These are phyloP conservation scores for Phalaenopsis aphrodite DNA, from an alignment of 106 monocot species.

Conservation along the genomic window DNA sequence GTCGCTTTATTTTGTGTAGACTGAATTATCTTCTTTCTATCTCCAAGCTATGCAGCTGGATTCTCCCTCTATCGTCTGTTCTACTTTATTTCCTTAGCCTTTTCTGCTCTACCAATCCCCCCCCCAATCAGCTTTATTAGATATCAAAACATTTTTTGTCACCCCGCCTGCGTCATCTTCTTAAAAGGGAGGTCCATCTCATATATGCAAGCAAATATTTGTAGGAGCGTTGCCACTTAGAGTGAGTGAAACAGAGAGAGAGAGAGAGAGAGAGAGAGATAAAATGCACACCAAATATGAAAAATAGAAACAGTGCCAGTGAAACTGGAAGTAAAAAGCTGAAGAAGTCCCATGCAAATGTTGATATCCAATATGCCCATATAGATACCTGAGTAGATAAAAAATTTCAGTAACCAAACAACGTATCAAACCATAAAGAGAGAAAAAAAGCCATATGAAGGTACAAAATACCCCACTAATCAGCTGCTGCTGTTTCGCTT, in stretches of 20 bases:
- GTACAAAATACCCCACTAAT: conserved; percentile 74
- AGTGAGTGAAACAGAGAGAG: not conserved
- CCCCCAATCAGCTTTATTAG: not conserved
- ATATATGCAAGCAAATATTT: not conserved
- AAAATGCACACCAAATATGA: conserved; percentile 59
- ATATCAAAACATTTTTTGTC: not conserved
- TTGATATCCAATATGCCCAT: conserved; percentile 84
- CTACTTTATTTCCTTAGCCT: too few species aligned
- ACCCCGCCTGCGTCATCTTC: not conserved
- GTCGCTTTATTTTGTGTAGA: not conserved
- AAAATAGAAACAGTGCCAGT: conserved; percentile 72
- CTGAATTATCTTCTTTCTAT: too few species aligned
- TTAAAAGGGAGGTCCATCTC: not conserved
- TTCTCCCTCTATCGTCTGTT: too few species aligned
- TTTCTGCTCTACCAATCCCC: not conserved
- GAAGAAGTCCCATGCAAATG: conserved; percentile 87
- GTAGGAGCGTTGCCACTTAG: not conserved
- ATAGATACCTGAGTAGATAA: conserved; percentile 54
- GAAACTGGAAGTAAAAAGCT: conserved; percentile 79
- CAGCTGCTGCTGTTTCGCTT: conserved; percentile 88
- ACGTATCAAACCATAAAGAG: not conserved
- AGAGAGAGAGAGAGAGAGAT: not conserved
- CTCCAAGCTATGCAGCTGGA: too few species aligned
- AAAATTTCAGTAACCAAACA: conserved; percentile 3
- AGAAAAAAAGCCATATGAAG: not conserved